Evolutionary conservation across 1,284 basidiomycete genomes (phyloP).

Genomic region (Rhodotorula sp.): DNA sequence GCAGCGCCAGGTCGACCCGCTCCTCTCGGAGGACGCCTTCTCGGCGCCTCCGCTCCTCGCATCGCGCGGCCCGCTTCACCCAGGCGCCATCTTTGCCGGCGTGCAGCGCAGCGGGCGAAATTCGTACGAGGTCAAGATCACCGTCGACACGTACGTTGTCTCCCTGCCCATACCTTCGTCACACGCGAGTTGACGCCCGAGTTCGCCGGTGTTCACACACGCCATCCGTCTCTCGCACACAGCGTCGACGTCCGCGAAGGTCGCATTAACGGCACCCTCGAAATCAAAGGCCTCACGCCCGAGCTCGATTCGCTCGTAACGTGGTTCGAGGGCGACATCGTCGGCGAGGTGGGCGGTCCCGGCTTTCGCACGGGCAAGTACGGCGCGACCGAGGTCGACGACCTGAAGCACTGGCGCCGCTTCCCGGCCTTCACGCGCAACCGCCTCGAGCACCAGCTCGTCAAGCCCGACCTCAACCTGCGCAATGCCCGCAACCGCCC

Average conservation of each 20-base stretch:
- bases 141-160: conserved; percentile 65
- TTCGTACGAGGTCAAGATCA: conserved; percentile 80
- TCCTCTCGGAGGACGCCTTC: conserved; percentile 13
- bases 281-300: conserved; percentile 82
- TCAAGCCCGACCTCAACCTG: conserved; percentile 60
- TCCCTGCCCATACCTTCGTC: conserved; percentile 21
- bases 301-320: conserved; percentile 88
- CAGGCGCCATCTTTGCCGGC: conserved; percentile 32
- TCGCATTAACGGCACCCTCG: conserved; percentile 80
- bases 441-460: conserved; percentile 66
- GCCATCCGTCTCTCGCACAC: conserved; percentile 46
- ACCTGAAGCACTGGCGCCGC: conserved; percentile 85
- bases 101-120: conserved; percentile 60
- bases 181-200: conserved; percentile 5
- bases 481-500: conserved; percentile 30
- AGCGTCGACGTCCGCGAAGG: conserved; percentile 73
- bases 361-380: conserved; percentile 81
- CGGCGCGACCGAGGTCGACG: conserved; percentile 82
- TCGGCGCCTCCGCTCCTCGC: not conserved
- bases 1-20: conserved; percentile 8
- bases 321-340: conserved; percentile 85
- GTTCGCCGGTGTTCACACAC: too few relatives aligned
- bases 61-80: conserved; percentile 22
- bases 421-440: conserved; percentile 72
- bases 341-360: conserved; percentile 67